phyloP scores from a whole-genome alignment of 2,329 filamentous ascomycete genomes.

The Aureobasidium sp. region DNA sequence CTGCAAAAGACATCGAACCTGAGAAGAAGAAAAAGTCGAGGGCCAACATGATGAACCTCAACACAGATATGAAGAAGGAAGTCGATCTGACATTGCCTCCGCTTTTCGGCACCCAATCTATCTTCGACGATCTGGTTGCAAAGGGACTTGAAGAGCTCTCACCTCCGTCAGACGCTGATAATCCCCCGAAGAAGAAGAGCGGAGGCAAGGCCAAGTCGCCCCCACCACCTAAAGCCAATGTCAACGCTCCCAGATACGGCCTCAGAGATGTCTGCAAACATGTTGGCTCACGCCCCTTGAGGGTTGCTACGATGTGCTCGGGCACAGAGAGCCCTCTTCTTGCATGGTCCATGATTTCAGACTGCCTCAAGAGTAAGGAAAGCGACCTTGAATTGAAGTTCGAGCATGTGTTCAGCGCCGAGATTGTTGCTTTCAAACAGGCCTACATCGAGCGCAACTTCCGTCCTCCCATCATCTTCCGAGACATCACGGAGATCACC shows the following conservation, averaged over 20 bases:
- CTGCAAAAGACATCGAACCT: background rate
- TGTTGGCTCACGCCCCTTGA: slow-evolving; percentile 45
- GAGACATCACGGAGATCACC: slow-evolving; percentile 49
- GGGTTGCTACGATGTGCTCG: slow-evolving; percentile 79
- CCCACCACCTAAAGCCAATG: slow-evolving; percentile 21
- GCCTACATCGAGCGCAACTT: slow-evolving; percentile 55
- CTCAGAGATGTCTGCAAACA: slow-evolving; percentile 40
- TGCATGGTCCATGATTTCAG: slow-evolving; percentile 63
- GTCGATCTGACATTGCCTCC: slow-evolving; percentile 47
- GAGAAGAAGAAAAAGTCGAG: background rate
- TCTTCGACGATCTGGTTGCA: slow-evolving; percentile 54
- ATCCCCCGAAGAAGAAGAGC: no score
- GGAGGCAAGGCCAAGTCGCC: no score
- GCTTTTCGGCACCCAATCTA: slow-evolving; percentile 50
- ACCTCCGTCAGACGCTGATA: no score
- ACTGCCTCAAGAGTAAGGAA: slow-evolving; percentile 34
- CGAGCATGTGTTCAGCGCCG: slow-evolving; percentile 50
- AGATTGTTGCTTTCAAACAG: slow-evolving; percentile 53
- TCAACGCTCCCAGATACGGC: background rate
- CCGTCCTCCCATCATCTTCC: slow-evolving; percentile 44
- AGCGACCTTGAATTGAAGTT: slow-evolving; percentile 27
- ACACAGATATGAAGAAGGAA: slow-evolving; percentile 15
- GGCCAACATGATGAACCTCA: slow-evolving; percentile 3
- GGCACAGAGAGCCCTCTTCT: slow-evolving; percentile 81
- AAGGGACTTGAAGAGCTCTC: slow-evolving; percentile 36